A percentile compares a stretch with the other conserved stretches of the same genome.
Conservation (phyloP, 2,329 filamentous ascomycete species). For the Sordariomycetes sp. region DNA sequence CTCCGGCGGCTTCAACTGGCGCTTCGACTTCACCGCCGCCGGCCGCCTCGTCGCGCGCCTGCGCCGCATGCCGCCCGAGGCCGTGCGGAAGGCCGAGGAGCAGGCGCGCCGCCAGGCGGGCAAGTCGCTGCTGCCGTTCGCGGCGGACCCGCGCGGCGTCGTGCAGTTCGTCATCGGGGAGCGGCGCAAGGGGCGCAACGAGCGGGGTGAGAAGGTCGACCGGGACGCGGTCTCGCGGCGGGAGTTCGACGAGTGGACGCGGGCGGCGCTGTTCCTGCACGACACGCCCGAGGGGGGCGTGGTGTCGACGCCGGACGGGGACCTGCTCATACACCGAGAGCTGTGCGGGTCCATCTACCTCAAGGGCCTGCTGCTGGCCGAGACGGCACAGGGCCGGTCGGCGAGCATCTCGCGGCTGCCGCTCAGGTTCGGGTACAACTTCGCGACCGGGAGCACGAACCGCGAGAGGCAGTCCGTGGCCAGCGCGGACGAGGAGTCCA, state of each 20-base stretch:
- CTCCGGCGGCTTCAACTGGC: conserved; percentile 15
- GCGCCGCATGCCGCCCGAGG: conserved; percentile 6
- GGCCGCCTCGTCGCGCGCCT: conserved; percentile 11
- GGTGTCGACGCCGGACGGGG: neutral
- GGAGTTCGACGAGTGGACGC: neutral
- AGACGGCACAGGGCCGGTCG: no score
- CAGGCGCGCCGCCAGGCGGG: neutral
- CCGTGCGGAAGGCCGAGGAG: neutral
- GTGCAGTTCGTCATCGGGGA: neutral
- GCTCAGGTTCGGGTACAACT: no score
- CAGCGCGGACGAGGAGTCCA: no score
- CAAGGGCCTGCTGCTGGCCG: no score
- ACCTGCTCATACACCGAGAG: neutral
- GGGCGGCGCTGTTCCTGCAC: neutral
- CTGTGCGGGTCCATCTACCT: neutral
- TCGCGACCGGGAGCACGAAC: no score
- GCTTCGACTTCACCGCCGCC: conserved; percentile 17
- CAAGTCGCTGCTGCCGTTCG: neutral
- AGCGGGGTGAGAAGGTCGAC: neutral
- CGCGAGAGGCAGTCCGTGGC: no score
- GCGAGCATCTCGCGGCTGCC: no score
- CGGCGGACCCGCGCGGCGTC: neutral
- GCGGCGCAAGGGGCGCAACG: neutral
- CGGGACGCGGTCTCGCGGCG: neutral
- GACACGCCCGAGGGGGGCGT: neutral